Evolutionary conservation across 352 stramenopile species (phyloP), one percentile per base, ranked within the genome.

Genomic region (Phytopythium helicoides): DNA sequence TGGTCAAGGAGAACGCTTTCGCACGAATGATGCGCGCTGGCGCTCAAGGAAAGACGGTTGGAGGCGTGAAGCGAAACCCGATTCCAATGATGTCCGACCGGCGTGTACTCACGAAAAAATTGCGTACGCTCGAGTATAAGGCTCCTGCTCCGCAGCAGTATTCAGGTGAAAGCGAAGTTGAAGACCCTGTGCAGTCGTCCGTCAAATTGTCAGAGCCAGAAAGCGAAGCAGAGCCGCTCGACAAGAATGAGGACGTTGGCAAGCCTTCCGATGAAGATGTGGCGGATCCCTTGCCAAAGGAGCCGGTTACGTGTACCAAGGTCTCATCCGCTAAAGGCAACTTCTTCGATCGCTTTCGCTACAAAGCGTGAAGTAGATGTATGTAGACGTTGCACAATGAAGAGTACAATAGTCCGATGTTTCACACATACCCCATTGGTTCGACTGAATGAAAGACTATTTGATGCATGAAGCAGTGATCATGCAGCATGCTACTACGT

Each of bases 1-100:
- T 50, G 8, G 25, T 35, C 22, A 81, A 82, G 44, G 78, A 90
- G 54, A 94, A 86, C n/a, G 83, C 83, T 2, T 94, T 94, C 52
- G 75, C 79, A 26, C 68, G 83, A 22, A 89, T 94, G 78, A 89
- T 94, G 76, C 64, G 68, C 14, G 83, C 83, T 18, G 81, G 80
- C 0, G 80, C 76, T 22, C 57, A 71, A 47, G 55, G 87, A 12
- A 68, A 80, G 21, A 76, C 79, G 31, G 60, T 82, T 16, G 74
- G 71, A 19, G 54, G 78, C 28, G 89, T 86, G 56, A 77, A 83
- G 23, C 76, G 76, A 48, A 75, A 14, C 45, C 15, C 23, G 2
- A 2, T 49, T 3, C 23, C 23, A 5, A 28, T 16, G n/a, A 3
- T 25, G 7, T 22, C 25, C 15, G 11, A 28, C 22, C 42, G 42